Evolutionary conservation across 352 stramenopile genomes (phyloP).

Genomic region (Phytophthora agathidicida): DNA sequence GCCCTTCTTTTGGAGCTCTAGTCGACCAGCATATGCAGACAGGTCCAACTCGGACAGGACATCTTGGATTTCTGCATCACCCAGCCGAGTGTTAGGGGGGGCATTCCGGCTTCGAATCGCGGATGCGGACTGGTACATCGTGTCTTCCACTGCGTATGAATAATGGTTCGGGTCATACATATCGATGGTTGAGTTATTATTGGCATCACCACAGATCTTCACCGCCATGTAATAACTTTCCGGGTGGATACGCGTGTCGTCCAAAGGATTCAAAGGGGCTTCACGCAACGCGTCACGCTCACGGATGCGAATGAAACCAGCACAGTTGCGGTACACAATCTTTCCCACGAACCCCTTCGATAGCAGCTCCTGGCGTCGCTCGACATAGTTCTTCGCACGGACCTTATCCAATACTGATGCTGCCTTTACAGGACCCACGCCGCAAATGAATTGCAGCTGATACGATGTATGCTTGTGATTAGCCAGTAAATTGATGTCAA

Average conservation of each 20-base stretch:
- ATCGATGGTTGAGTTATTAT: slow-evolving; percentile 92
- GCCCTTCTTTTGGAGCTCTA: slow-evolving; percentile 91
- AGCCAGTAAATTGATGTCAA: slow-evolving; percentile 90
- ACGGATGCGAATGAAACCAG: slow-evolving; percentile 87
- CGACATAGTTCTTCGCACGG: slow-evolving; percentile 84
- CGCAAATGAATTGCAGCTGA: slow-evolving; percentile 88
- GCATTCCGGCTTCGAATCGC: slow-evolving; percentile 77
- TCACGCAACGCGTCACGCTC: slow-evolving; percentile 87
- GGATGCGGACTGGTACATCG: slow-evolving; percentile 90
- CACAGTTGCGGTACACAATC: slow-evolving; percentile 89
- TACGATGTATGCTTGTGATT: slow-evolving; percentile 91
- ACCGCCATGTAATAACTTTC: slow-evolving; percentile 93
- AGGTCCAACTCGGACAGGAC: slow-evolving; percentile 86
- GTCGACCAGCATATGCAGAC: slow-evolving; percentile 81
- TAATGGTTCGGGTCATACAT: slow-evolving; percentile 93
- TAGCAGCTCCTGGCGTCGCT: slow-evolving; percentile 86
- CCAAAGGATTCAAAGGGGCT: slow-evolving; percentile 82
- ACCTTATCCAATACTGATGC: slow-evolving; percentile 83
- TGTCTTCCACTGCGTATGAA: slow-evolving; percentile 90
- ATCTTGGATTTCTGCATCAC: slow-evolving; percentile 87
- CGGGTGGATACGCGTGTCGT: slow-evolving; percentile 89
- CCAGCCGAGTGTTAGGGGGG: slow-evolving; percentile 57
- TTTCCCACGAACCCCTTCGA: slow-evolving; percentile 85
- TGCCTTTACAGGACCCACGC: slow-evolving; percentile 84
- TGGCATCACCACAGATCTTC: slow-evolving; percentile 91